Conservation (phyloP, 192 early-diverging fungal species). For the Powellomyces hirtus region DNA sequence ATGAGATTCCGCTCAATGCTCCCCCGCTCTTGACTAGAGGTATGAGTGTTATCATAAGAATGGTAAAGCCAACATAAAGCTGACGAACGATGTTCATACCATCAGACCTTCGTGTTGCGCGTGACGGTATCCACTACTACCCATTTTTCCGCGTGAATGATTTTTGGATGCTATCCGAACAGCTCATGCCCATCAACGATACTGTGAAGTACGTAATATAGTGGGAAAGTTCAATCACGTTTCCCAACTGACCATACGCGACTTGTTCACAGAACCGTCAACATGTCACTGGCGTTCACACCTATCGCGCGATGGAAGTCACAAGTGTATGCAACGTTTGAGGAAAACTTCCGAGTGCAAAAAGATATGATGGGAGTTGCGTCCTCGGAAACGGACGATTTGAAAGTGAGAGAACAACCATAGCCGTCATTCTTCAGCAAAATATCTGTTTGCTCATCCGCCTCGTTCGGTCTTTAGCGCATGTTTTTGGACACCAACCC, state of each 20-base stretch:
- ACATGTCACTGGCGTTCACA: constrained; percentile 62
- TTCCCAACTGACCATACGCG: not conserved
- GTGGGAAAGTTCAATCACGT: not conserved
- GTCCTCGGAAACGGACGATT: constrained; percentile 66
- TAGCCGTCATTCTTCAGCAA: not conserved
- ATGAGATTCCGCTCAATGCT: constrained; percentile 41
- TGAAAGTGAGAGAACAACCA: constrained; percentile 69
- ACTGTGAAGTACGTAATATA: constrained; percentile 61
- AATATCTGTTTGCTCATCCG: not conserved
- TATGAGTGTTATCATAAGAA: not conserved
- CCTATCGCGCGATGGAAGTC: constrained; percentile 73
- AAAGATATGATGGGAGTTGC: constrained; percentile 56
- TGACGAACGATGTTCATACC: not conserved
- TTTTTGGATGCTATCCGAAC: constrained; percentile 75
- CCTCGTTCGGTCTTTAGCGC: too few species aligned
- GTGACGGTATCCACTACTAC: constrained; percentile 48
- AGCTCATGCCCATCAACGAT: constrained; percentile 68
- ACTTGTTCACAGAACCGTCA: constrained; percentile 43
- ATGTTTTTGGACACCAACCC: constrained; percentile 93
- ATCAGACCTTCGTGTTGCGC: constrained; percentile 32
- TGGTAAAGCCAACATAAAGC: not conserved
- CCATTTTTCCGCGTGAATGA: constrained; percentile 76
- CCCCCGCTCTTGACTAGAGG: constrained; percentile 46
- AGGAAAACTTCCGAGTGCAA: constrained; percentile 61
- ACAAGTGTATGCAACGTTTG: constrained; percentile 68